Percentiles rank a stretch among this genome's conserved stretches.
Conservation (phyloP, 441 rosid species). For the Erysimum cheiri region DNA sequence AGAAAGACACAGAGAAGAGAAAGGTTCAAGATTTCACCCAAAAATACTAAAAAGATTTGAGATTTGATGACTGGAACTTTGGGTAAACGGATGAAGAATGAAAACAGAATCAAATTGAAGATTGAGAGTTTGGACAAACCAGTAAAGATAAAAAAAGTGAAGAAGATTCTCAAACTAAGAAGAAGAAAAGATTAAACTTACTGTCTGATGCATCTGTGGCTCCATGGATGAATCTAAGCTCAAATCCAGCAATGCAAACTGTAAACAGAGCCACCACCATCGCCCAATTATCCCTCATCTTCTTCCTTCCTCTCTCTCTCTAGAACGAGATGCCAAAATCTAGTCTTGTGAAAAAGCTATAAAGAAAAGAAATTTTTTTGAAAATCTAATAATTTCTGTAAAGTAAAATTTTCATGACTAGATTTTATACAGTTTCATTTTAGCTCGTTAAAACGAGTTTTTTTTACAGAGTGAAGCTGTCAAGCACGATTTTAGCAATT, state of each 20-base stretch:
- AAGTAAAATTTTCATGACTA: conserved; percentile 6
- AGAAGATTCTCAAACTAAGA: conserved; percentile 8
- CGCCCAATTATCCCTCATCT: conserved; percentile 49
- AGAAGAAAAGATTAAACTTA: conserved; percentile 45
- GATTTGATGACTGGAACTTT: conserved; percentile 30
- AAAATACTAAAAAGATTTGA: conserved; percentile 29
- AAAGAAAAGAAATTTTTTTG: conserved; percentile 9
- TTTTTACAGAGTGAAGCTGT: conserved; percentile 65
- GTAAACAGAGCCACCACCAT: conserved; percentile 48
- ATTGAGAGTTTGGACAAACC: conserved; percentile 29
- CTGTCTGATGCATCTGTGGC: conserved; percentile 89
- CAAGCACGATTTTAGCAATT: conserved; percentile 70
- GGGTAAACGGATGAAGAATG: neutral
- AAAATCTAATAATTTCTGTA: conserved; percentile 12
- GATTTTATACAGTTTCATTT: conserved; percentile 50
- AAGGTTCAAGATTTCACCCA: neutral
- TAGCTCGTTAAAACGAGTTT: conserved; percentile 20
- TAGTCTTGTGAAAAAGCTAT: conserved; percentile 27
- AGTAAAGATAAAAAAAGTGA: conserved; percentile 15
- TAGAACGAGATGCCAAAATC: conserved; percentile 41
- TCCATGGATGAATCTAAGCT: conserved; percentile 59
- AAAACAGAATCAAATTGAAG: conserved; percentile 25
- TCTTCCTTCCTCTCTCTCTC: conserved; percentile 26
- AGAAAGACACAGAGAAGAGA: neutral
- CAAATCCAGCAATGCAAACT: conserved; percentile 68